These are phyloP conservation scores for Brettanomyces sp. DNA, from an alignment of 805 yeast species.

Conservation along the genomic window DNA sequence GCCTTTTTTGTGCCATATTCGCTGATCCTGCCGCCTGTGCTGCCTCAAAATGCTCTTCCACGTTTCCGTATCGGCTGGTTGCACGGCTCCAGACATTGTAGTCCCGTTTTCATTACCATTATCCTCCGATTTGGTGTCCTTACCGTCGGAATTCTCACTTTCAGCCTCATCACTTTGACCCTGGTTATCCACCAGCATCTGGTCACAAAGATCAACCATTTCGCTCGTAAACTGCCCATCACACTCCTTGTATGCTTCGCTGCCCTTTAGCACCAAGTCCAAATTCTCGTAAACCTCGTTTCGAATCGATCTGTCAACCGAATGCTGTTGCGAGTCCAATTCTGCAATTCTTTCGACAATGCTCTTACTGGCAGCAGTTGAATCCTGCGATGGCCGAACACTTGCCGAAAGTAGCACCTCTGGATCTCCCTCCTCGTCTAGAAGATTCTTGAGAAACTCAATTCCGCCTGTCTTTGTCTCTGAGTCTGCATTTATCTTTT, in stretches of 20 bases:
- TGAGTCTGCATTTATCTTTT: conserved; percentile 20
- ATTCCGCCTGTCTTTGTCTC: conserved; percentile 27
- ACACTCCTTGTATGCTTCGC: conserved; percentile 25
- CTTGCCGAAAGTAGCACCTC: conserved; percentile 22
- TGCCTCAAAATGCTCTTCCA: conserved; percentile 16
- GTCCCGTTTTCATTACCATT: conserved; percentile 4
- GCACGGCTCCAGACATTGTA: conserved; percentile 3
- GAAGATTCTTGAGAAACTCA: conserved; percentile 26
- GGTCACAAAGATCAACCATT: conserved; percentile 22
- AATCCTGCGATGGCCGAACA: conserved; percentile 17
- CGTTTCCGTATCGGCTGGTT: background rate
- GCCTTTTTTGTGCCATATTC: background rate
- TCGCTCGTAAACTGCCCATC: conserved; percentile 25
- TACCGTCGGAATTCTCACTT: background rate
- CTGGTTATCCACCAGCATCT: conserved; percentile 8
- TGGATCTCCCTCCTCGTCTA: conserved; percentile 32
- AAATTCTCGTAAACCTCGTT: conserved; percentile 30
- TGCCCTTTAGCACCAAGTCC: conserved; percentile 34
- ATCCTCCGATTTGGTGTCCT: conserved; percentile 2
- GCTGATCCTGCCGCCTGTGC: conserved; percentile 8
- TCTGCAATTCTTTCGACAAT: conserved; percentile 68
- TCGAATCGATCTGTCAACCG: conserved; percentile 36
- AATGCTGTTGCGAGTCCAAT: conserved; percentile 46
- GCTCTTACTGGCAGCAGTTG: conserved; percentile 21
- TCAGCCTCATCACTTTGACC: conserved; percentile 3